A percentile compares a stretch with the other conserved stretches of the same genome.
Conservation (phyloP, 2,329 filamentous ascomycete genomes). For the Cadophora sp. region DNA sequence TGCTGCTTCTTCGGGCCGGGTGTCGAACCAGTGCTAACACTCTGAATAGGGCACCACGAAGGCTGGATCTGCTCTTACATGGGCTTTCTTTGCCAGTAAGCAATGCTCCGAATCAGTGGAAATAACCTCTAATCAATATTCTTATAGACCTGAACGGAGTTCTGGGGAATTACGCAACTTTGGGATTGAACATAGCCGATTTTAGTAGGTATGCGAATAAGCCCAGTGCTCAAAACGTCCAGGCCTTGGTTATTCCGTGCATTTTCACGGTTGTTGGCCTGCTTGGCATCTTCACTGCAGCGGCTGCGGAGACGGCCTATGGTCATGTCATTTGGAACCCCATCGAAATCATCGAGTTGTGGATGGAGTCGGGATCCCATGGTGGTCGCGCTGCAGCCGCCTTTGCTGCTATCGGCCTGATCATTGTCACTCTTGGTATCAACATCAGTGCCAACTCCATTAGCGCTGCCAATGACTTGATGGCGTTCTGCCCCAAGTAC, state of each 20-base stretch:
- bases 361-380: constrained; percentile 51
- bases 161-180: constrained; percentile 37
- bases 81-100: constrained; percentile 34
- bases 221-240: constrained; percentile 47
- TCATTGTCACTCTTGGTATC: constrained; percentile 60
- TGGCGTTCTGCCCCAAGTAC: constrained; percentile 58
- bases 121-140: constrained; percentile 11
- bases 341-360: constrained; percentile 52
- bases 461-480: constrained; percentile 62
- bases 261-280: constrained; percentile 46
- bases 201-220: constrained; percentile 45
- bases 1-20: not conserved
- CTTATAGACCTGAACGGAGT: constrained; percentile 31
- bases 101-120: constrained; percentile 5
- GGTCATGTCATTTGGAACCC: constrained; percentile 59
- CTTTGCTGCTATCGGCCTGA: constrained; percentile 60
- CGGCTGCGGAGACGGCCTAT: constrained; percentile 59
- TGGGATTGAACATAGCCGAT: constrained; percentile 48
- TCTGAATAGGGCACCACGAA: constrained; percentile 11
- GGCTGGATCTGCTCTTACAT: constrained; percentile 24
- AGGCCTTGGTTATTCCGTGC: constrained; percentile 45
- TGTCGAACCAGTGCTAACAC: not conserved
- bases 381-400: constrained; percentile 53
- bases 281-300: constrained; percentile 64
- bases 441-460: constrained; percentile 65